Evolutionary conservation across 2,329 filamentous ascomycete species (phyloP), one percentile per base, ranked within the genome.

Genomic region (Sporothrix humicola): DNA sequence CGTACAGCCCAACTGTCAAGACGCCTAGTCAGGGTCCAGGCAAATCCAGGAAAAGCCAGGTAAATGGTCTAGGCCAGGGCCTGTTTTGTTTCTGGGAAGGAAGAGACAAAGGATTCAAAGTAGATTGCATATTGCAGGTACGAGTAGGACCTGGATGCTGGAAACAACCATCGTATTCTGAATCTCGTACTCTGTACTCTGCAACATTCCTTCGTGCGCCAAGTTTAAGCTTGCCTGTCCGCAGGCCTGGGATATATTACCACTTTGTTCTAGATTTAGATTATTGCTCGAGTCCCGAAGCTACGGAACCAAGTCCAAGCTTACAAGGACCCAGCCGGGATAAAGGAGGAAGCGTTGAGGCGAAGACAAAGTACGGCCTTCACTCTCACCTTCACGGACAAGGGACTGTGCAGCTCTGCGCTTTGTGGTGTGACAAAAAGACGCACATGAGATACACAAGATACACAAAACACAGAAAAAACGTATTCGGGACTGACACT

Each of bases 1-100:
- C 42, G 42, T 48, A 65, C 61, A 20, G 44, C 23, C 31, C 46
- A 68, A 31, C 46, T 52, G 63, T 37, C 63, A 68, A 52, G 23
- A 37, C 44, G 13, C 26, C 63, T 15, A 15, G 23, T 7, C 15
- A 52, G 23, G 31, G 58, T 42, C 59, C 37, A 65, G 59, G 61
- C 10, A 56, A 9, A 56, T 8, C 10, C 52, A 56, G 12, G n/a
- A 12, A 26, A 23, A 54, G 17, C 6, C 15, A 52, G 31, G 31
- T 7, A 37, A 37, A 7, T 7, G 31, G 4, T 37, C 31, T 37
- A 37, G 2, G 31, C 7, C 31, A 37, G 31, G 31, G 31, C 31
- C 31, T 37, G 31, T 37, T 37, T 37, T 37, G 31, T 37, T 37
- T 37, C 31, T 37, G 31, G 31, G 31, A 37, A 37, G 31, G 31